phyloP scores from a whole-genome alignment of 2,329 filamentous ascomycete genomes.

The Neonectria hederae region DNA sequence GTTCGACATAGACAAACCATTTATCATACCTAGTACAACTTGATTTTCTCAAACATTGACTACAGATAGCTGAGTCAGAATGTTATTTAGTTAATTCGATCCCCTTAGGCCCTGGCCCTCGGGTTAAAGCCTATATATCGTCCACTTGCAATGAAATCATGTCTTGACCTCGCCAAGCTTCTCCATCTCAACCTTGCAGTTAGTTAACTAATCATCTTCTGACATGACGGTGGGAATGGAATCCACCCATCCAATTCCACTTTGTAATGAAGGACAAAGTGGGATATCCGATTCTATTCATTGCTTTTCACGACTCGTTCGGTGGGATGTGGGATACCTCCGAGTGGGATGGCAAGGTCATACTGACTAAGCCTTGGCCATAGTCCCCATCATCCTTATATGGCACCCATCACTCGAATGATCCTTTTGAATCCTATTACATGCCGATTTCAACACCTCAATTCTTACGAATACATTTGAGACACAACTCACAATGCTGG shows the following conservation, averaged over 20 bases:
- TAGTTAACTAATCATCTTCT: neutral
- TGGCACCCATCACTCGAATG: neutral
- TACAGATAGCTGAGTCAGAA: constrained; percentile 8
- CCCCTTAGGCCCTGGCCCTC: neutral
- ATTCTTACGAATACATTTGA: neutral
- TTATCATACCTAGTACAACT: neutral
- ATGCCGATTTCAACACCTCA: constrained; percentile 5
- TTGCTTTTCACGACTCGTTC: neutral
- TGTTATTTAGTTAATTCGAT: neutral
- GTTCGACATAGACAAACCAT: neutral
- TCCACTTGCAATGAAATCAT: no score
- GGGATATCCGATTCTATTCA: constrained; percentile 4
- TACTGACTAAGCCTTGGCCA: neutral
- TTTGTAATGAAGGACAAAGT: neutral
- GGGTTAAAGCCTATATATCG: neutral
- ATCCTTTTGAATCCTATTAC: neutral
- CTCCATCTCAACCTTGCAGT: neutral
- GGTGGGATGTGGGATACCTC: constrained; percentile 8
- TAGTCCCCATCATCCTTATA: neutral
- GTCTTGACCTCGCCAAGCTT: neutral
- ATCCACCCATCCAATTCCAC: neutral
- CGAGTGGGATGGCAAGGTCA: constrained; percentile 12
- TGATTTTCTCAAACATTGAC: neutral
- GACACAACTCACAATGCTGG: neutral
- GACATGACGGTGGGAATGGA: neutral